phyloP scores from a whole-genome alignment of 164 flowering plant genomes.

The Vitis cinerea region DNA sequence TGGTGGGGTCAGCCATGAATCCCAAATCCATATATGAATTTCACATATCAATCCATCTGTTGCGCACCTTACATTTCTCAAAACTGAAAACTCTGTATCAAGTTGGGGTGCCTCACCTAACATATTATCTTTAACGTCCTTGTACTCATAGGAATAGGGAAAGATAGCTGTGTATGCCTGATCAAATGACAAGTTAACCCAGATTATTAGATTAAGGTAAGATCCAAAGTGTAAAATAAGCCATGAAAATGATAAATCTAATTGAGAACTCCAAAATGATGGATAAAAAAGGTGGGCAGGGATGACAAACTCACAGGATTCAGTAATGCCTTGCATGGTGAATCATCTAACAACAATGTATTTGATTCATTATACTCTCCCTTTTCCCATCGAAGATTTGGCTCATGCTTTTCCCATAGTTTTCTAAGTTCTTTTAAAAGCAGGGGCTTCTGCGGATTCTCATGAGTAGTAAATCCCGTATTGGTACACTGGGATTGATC shows the following conservation, averaged over 20 bases:
- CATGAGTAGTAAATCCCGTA: constrained; percentile 38
- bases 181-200: background rate
- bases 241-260: background rate
- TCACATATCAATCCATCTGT: background rate
- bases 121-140: constrained; percentile 31
- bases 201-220: background rate
- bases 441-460: constrained; percentile 42
- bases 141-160: constrained; percentile 37
- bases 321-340: constrained; percentile 53
- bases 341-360: constrained; percentile 58
- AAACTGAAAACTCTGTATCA: background rate
- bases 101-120: constrained; percentile 37
- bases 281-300: background rate
- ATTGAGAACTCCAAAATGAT: background rate
- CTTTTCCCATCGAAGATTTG: constrained; percentile 33
- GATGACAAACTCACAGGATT: constrained; percentile 40
- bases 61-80: background rate
- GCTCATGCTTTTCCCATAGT: constrained; percentile 41
- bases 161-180: constrained; percentile 53
- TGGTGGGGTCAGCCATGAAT: background rate
- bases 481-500: constrained; percentile 43
- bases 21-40: background rate
- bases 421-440: constrained; percentile 49
- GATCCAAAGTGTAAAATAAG: background rate
- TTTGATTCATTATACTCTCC: constrained; percentile 48